Base-by-base conservation (phyloP, 768 basidiomycete genomes). In the Pulveroboletus ravenelii region DNA sequence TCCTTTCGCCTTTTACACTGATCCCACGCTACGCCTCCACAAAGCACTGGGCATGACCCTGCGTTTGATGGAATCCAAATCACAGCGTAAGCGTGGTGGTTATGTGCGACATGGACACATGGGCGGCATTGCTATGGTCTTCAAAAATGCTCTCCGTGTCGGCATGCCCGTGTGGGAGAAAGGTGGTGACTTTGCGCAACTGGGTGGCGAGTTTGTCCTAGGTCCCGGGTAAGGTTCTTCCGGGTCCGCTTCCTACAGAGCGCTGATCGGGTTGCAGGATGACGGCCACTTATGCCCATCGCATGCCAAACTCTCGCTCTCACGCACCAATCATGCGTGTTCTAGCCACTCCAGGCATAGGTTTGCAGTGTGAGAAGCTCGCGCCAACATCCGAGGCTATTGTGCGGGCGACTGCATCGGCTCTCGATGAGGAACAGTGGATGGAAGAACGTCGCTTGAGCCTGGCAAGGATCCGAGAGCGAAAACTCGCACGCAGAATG, bases 141-240 rank as follows among this genome's bases (percentile, higher is more conserved):
- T 89, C 32, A 68, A 78, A 52, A 81, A 85, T 53, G 85, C 86
- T 3, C 62, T 92, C 43, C 80, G 80, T 50, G 79, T 82, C 25
- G 81, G 84, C 23, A 86, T 94, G 84, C 89, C 89, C 0, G 73
- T 90, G 13, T 88, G 87, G 82, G 85, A 85, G 70, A 81, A 79
- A 52, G 86, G 84, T 3, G 91, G 91, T 0, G 84, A 92, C 59
- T 66, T 83, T 38, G 69, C 76, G 37, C 90, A 94, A 67, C 74
- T 95, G 17, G 93, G 93, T 10, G 94, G 93, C 20, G 94, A 97
- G 71, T 94, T 95, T 62, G 78, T 88, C 23, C 73, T 88, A 14
- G 81, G 80, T 13, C 81, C 81, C 9, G 81, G 80, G 79, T 82
- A 54, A 54, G 75, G 62, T 76, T 25, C 74, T 53, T 74, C 70